Evolutionary conservation across 2,329 filamentous ascomycete genomes (phyloP), one percentile per base, ranked within the genome.

Genomic region (Neopestalotiopsis rosae): DNA sequence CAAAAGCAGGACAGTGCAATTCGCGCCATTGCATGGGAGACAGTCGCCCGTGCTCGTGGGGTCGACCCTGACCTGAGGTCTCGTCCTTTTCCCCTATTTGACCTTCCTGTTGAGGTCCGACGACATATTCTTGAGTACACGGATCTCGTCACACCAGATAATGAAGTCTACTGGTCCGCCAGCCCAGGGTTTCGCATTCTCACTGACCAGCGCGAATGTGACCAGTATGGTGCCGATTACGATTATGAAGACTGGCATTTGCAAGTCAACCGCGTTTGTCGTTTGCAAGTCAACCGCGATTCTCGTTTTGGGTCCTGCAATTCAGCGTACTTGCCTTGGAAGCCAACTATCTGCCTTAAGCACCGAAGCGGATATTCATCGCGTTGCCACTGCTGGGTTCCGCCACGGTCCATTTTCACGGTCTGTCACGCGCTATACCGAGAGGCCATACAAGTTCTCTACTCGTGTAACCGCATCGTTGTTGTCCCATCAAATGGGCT

Each of bases 41-140:
- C 1, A 5, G 61, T 34, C 12, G 38, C 20, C 32, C 62, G 62
- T 65, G 62, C 38, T 52, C 6, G 24, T 42, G 62, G 40, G 3
- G 12, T 65, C 34, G 10, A 10, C 32, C 62, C 62, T 45, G 62
- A 20, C 40, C 62, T 30, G 20, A 5, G 59, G 34, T 34, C 24
- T 67, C 12, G 49, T 13, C 66, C 66, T 56, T 70, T 71, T 58
- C 68, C 24, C 13, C 69, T 68, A 32, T 56, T 68, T 32, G n/a
- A 69, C 74, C 70, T 76, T 10, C 74, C 74, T 3, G 17, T 24
- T 12, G 73, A 76, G 59, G 20, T 76, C 30, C 71, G 72, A 20
- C 67, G 67, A 32, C 62, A 70, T 1, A 72, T 76, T 6, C 69
- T 76, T 3, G 49, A 65, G 56, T 73, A 75, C 38, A 76, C 74